Base-by-base conservation (phyloP, 2,329 filamentous ascomycete species). In the Lachnellula cervina region DNA sequence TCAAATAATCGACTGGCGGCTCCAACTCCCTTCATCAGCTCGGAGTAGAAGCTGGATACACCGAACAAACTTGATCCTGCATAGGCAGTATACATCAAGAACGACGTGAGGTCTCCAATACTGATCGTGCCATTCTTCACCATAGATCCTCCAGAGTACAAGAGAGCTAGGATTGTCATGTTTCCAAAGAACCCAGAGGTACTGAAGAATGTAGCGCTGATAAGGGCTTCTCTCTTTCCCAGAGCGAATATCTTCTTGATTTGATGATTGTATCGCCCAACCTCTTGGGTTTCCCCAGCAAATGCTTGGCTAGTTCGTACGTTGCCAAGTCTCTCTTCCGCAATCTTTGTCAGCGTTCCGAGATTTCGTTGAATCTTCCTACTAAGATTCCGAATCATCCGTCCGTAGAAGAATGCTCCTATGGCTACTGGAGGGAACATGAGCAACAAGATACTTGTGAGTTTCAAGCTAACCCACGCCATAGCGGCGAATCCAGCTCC, bases 1-100 rank as follows among this genome's bases (percentile, higher is more conserved):
- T 99, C 94, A 68, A 99, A 99, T 1, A 99, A 79, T 58, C 94
- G 88, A 67, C 88, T 96, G n/a, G 94, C 94, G 43, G 94, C 94
- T 66, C 95, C 94, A 4, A 96, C 93, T 43, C 95, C 95, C 73
- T 99, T 99, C 94, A 99, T 99, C 59, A 99, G 80, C 70, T 99
- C 94, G 0, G 92, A 96, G 73, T 97, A 99, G 74, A 99, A 99
- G 55, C 89, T 90, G 4, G 91, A 96, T 1, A 99, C 78, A 4
- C 94, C 94, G 64, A 97, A 96, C 61, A 99, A 82, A 72, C 90
- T 96, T 49, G 89, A 94, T 3, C 84, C 84, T 6, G 84, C 83
- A 71, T 86, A 97, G 3, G 90, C 93, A 3, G 92, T 96, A 72
- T 97, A 99, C 93, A 99, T 97, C 76, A 99, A 82, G 73, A 99